A percentile compares a stretch with the other conserved stretches of the same genome.
Conservation (phyloP, 2,329 filamentous ascomycete genomes). For the Cadophora sp. region DNA sequence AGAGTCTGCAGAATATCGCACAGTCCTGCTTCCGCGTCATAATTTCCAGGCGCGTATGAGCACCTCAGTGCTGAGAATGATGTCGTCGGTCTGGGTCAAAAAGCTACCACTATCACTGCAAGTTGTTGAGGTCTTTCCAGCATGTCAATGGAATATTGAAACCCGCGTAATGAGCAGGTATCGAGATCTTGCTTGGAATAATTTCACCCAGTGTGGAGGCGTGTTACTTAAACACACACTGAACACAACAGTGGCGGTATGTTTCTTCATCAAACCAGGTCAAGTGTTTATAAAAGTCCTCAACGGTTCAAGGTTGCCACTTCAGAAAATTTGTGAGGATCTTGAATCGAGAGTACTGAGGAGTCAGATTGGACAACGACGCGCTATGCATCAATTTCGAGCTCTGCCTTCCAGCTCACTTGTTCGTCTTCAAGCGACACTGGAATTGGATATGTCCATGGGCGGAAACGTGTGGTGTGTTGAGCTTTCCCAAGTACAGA, state of each 20-base stretch:
- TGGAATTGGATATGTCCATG: constrained; percentile 20
- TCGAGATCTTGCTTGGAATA: constrained; percentile 24
- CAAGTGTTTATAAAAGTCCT: constrained; percentile 22
- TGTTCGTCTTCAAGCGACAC: constrained; percentile 24
- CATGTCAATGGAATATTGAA: constrained; percentile 22
- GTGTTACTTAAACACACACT: constrained; percentile 23
- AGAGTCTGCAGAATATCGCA: constrained; percentile 23
- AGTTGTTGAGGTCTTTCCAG: constrained; percentile 22
- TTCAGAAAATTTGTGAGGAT: constrained; percentile 23
- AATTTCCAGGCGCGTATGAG: constrained; percentile 20
- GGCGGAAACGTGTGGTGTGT: constrained; percentile 20
- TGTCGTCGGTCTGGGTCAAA: constrained; percentile 23
- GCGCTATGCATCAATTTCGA: constrained; percentile 23
- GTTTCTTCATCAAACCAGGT: constrained; percentile 23
- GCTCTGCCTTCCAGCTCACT: constrained; percentile 18
- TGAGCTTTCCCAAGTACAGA: constrained; percentile 22
- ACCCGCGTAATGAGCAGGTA: constrained; percentile 22
- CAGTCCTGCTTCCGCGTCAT: constrained; percentile 22
- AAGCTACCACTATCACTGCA: constrained; percentile 20
- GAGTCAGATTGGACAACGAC: constrained; percentile 21
- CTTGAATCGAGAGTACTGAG: constrained; percentile 20
- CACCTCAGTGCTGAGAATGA: constrained; percentile 22
- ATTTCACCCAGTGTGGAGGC: constrained; percentile 21
- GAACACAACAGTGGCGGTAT: constrained; percentile 21
- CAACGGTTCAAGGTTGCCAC: constrained; percentile 22